Evolutionary conservation across 805 yeast species (phyloP).

Genomic region (Blastobotrys americana): DNA sequence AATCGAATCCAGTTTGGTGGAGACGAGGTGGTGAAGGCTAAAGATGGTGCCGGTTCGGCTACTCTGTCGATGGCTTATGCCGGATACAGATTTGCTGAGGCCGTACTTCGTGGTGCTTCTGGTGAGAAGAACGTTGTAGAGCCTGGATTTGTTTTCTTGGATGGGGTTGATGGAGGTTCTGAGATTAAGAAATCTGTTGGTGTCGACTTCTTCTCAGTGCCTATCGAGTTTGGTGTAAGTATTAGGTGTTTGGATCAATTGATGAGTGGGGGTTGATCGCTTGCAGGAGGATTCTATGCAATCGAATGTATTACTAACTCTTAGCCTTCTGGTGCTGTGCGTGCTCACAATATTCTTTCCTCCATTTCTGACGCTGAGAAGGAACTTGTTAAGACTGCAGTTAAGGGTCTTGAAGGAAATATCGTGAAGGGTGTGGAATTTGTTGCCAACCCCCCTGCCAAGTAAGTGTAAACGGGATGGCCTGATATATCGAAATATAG

Average conservation of each 20-base stretch:
- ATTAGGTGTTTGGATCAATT: too few species aligned
- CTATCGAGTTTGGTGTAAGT: slow-evolving; percentile 52
- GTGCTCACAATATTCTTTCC: slow-evolving; percentile 59
- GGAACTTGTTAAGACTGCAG: slow-evolving; percentile 71
- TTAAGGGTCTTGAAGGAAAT: slow-evolving; percentile 85
- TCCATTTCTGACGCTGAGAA: slow-evolving; percentile 69
- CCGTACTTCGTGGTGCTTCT: slow-evolving; percentile 37
- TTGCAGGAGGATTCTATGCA: too few species aligned
- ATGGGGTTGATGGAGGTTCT: slow-evolving; percentile 39
- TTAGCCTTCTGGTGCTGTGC: slow-evolving; percentile 56
- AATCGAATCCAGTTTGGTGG: slow-evolving; percentile 95
- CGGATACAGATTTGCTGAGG: slow-evolving; percentile 72
- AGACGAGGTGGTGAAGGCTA: slow-evolving; percentile 93
- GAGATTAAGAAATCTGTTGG: slow-evolving; percentile 67
- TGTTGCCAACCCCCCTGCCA: slow-evolving; percentile 36
- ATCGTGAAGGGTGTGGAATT: slow-evolving; percentile 90
- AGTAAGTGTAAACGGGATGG: slow-evolving; percentile 21
- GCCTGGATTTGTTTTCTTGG: slow-evolving; percentile 38
- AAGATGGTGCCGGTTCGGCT: slow-evolving; percentile 91
- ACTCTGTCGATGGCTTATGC: slow-evolving; percentile 95
- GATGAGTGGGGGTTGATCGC: too few species aligned
- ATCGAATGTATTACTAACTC: slow-evolving; percentile 6
- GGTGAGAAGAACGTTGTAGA: slow-evolving; percentile 41
- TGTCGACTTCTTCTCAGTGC: slow-evolving; percentile 69
- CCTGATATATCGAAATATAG: background rate